Percentiles rank a stretch among this genome's conserved stretches.
Conservation (phyloP, 2,329 filamentous ascomycete species). For the Arthrobotrys musiformis region DNA sequence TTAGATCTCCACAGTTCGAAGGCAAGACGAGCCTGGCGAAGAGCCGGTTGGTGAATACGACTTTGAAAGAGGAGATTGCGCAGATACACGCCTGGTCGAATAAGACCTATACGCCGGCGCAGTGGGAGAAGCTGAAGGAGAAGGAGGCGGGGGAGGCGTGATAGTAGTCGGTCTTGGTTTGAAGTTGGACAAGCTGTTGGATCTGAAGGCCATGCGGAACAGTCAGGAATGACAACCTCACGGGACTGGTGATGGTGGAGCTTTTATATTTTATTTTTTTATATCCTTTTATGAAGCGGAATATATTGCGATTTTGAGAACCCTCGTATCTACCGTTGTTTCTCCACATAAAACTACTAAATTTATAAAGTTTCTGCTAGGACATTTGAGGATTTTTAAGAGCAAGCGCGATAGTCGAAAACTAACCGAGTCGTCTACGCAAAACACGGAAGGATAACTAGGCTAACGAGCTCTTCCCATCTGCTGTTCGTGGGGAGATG, state of each 20-base stretch:
- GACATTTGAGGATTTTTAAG: too few species aligned
- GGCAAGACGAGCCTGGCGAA: conserved; percentile 82
- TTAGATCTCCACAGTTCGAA: conserved; percentile 72
- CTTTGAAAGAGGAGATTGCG: conserved; percentile 86
- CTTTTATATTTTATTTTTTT: neutral
- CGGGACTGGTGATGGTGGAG: neutral
- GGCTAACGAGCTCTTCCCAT: neutral
- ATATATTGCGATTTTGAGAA: neutral
- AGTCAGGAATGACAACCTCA: neutral
- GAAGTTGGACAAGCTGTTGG: neutral
- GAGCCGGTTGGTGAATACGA: conserved; percentile 84
- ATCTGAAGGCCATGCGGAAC: neutral
- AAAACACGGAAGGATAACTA: too few species aligned
- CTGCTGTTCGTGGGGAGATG: conserved; percentile 2
- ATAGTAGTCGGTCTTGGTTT: too few species aligned
- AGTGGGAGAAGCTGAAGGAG: conserved; percentile 78
- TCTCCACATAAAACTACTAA: too few species aligned
- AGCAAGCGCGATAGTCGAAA: conserved; percentile 16
- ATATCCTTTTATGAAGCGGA: neutral
- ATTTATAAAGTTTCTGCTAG: too few species aligned
- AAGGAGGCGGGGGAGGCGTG: conserved; percentile 55
- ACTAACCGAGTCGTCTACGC: neutral
- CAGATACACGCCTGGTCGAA: conserved; percentile 94
- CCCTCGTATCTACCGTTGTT: too few species aligned
- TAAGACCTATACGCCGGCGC: conserved; percentile 89